A percentile compares a stretch with the other conserved stretches of the same genome.
phyloP scores from a whole-genome alignment of 2,329 filamentous ascomycete species.

The Cercospora brassicicola region DNA sequence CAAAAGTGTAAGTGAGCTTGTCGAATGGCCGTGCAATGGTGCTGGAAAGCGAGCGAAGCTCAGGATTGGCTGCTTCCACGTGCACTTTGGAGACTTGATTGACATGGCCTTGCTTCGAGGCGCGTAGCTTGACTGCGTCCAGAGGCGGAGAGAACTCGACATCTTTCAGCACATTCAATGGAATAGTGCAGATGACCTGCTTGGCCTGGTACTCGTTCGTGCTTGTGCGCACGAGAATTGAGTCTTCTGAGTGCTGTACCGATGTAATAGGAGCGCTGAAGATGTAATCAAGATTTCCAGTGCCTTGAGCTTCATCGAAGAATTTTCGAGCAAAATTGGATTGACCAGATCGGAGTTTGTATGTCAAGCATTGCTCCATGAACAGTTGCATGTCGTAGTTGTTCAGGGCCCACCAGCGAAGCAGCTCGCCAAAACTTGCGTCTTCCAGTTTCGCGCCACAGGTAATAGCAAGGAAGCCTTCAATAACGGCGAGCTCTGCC shows the following conservation, averaged over 20 bases:
- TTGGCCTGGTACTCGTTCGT: neutral
- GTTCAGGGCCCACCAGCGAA: neutral
- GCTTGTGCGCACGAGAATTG: neutral
- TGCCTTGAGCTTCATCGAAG: neutral
- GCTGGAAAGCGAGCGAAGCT: neutral
- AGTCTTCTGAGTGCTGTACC: neutral
- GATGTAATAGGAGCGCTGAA: neutral
- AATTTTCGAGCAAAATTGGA: neutral
- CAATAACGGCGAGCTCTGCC: neutral
- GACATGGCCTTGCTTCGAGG: neutral
- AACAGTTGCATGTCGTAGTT: neutral
- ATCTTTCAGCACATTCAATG: neutral
- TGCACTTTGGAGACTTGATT: neutral
- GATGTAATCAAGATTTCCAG: neutral
- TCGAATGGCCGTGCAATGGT: neutral
- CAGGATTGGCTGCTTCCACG: neutral
- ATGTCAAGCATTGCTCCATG: neutral
- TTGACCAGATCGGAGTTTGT: neutral
- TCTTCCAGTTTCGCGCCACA: neutral
- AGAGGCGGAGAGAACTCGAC: neutral
- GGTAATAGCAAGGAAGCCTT: neutral
- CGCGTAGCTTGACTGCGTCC: neutral
- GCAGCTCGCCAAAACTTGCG: neutral
- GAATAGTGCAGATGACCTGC: neutral
- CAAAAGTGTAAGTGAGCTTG: neutral